Conservation (phyloP, 1,139 yeast species). For the Geotrichum australiense region DNA sequence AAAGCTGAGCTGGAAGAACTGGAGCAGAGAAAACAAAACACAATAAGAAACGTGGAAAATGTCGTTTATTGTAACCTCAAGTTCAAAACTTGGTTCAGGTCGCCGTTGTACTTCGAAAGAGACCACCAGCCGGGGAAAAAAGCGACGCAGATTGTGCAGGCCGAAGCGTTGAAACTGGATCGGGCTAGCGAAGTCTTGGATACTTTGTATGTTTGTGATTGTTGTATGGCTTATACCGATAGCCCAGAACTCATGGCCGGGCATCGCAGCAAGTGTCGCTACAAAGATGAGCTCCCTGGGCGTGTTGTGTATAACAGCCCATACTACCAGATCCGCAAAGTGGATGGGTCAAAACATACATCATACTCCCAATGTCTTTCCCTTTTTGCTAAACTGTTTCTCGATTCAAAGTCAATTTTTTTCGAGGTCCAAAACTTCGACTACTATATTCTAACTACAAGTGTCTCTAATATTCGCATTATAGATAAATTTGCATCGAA, state of each 20-base stretch:
- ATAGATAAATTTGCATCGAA: conserved; percentile 15
- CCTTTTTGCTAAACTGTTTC: conserved; percentile 75
- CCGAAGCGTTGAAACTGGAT: conserved; percentile 3
- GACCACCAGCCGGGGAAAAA: no score
- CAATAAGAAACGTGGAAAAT: conserved; percentile 20
- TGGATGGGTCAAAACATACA: conserved; percentile 52
- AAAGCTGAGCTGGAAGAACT: conserved; percentile 14
- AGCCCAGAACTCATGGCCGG: conserved; percentile 28
- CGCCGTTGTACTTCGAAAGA: conserved; percentile 60
- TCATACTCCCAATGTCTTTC: conserved; percentile 77
- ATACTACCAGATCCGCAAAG: conserved; percentile 50
- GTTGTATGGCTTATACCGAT: conserved; percentile 74
- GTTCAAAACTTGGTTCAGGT: conserved; percentile 81
- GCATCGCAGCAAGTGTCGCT: conserved; percentile 41
- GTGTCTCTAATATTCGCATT: conserved; percentile 18
- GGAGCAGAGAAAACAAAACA: conserved; percentile 10
- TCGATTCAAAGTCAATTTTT: conserved; percentile 87
- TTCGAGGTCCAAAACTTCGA: conserved; percentile 74
- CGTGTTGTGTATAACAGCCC: conserved; percentile 59
- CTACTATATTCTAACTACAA: conserved; percentile 50
- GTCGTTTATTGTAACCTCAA: conserved; percentile 60
- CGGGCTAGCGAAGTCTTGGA: conserved; percentile 39
- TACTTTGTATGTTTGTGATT: conserved; percentile 62
- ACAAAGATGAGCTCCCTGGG: conserved; percentile 50
- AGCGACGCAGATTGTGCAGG: neutral